These are phyloP conservation scores for Acmispon strigosus DNA, from an alignment of 306 rosid species.

Conservation along the genomic window DNA sequence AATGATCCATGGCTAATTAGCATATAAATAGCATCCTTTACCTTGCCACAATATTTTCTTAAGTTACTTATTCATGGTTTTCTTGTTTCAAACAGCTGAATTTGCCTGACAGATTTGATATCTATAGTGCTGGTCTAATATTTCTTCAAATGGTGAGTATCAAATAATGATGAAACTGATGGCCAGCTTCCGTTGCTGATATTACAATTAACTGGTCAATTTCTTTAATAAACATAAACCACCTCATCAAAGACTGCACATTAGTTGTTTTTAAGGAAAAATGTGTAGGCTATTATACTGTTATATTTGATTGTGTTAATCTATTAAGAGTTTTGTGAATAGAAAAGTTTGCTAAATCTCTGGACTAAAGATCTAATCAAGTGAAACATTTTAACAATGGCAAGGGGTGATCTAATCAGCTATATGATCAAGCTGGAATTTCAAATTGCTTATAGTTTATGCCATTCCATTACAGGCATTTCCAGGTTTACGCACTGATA, in stretches of 20 bases:
- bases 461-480: slow-evolving; percentile 50
- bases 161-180: slow-evolving; percentile 9
- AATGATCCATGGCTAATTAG: slow-evolving; percentile 10
- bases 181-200: slow-evolving; percentile 6
- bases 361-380: not conserved
- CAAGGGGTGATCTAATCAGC: not conserved
- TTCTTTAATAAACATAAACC: not conserved
- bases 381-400: not conserved
- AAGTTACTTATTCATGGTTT: slow-evolving; percentile 9
- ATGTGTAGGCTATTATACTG: not conserved
- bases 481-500: slow-evolving; percentile 68
- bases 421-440: slow-evolving; percentile 13
- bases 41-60: slow-evolving; percentile 13
- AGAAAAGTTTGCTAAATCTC: not conserved
- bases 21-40: not conserved
- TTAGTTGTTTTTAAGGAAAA: slow-evolving; percentile 6
- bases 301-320: not conserved
- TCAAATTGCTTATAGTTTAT: slow-evolving; percentile 1
- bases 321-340: not conserved
- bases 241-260: not conserved
- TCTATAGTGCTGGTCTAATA: slow-evolving; percentile 90
- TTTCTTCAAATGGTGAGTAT: slow-evolving; percentile 90
- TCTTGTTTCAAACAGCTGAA: slow-evolving; percentile 66
- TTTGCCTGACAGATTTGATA: slow-evolving; percentile 84
- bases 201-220: not conserved